A percentile compares a stretch with the other conserved stretches of the same genome.
These are phyloP conservation scores for Trichodelitschia bisporula DNA, from an alignment of 495 filamentous ascomycete genomes.

Conservation along the genomic window DNA sequence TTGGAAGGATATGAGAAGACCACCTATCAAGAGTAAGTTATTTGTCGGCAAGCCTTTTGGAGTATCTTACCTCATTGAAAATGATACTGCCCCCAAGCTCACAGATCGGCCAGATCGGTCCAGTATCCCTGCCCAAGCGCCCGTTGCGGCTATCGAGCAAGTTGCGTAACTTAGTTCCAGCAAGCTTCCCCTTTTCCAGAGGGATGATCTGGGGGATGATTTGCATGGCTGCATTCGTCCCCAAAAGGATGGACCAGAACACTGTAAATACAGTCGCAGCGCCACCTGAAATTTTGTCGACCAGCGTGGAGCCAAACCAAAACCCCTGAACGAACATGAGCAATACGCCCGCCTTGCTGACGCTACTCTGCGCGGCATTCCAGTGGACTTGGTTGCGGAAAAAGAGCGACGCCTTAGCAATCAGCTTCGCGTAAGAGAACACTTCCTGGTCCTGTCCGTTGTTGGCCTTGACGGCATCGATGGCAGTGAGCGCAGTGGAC, in stretches of 20 bases:
- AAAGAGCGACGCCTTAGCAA: slow-evolving; percentile 31
- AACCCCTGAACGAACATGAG: slow-evolving; percentile 79
- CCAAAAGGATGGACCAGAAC: slow-evolving; percentile 59
- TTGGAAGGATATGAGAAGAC: slow-evolving; percentile 70
- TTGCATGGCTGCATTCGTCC: slow-evolving; percentile 44
- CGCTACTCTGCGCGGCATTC: slow-evolving; percentile 43
- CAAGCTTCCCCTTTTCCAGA: slow-evolving; percentile 57
- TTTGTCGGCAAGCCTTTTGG: not conserved
- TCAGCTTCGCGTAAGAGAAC: slow-evolving; percentile 32
- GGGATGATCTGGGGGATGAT: slow-evolving; percentile 52
- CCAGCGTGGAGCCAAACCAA: slow-evolving; percentile 57
- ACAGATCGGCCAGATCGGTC: too few relatives aligned
- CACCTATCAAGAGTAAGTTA: slow-evolving; percentile 23
- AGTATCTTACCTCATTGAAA: slow-evolving; percentile 31
- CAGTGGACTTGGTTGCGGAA: slow-evolving; percentile 44
- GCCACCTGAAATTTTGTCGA: slow-evolving; percentile 33
- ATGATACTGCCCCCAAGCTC: slow-evolving; percentile 43
- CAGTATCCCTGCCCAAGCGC: too few relatives aligned
- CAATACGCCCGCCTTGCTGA: slow-evolving; percentile 47
- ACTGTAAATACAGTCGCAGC: slow-evolving; percentile 61
- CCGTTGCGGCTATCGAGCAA: too few relatives aligned
- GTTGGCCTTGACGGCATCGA: slow-evolving; percentile 73
- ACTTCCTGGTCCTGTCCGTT: slow-evolving; percentile 53
- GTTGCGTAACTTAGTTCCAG: too few relatives aligned
- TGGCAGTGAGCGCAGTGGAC: slow-evolving; percentile 39